These are phyloP conservation scores for Brasilioporus rufonigricans DNA, from an alignment of 768 basidiomycete species.

Conservation along the genomic window DNA sequence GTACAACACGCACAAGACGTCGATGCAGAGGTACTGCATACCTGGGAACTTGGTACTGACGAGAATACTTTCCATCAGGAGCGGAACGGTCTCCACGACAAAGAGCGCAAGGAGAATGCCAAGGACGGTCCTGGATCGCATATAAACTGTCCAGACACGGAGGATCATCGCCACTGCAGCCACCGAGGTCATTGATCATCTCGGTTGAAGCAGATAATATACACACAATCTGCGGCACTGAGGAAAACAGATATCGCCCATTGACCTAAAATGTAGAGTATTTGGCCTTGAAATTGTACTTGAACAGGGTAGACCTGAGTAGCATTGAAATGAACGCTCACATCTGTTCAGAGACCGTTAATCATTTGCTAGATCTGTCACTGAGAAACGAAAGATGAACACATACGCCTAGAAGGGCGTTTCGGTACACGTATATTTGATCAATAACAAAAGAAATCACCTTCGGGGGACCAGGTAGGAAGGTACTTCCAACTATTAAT, in stretches of 20 bases:
- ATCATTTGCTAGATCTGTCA: background rate
- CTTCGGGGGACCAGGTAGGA: conserved; percentile 6
- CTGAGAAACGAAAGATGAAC: background rate
- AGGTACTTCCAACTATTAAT: conserved; percentile 6
- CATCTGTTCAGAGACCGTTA: conserved; percentile 3
- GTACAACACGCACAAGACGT: background rate
- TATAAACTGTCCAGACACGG: conserved; percentile 14
- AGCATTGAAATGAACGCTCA: background rate
- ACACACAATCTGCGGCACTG: conserved; percentile 12
- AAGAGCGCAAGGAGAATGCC: conserved; percentile 10
- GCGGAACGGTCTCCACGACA: background rate
- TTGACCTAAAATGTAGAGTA: background rate
- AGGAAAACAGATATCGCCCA: conserved; percentile 1
- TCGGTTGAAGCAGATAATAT: background rate
- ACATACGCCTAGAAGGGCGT: conserved; percentile 5
- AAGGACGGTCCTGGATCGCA: conserved; percentile 7
- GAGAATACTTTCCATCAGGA: background rate
- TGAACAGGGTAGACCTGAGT: background rate
- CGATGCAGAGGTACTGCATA: background rate
- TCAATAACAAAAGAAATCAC: background rate
- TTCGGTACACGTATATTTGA: background rate
- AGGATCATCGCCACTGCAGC: conserved; percentile 16
- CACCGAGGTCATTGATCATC: background rate
- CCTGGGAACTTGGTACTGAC: background rate
- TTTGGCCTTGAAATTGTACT: background rate